Evolutionary conservation across 2,329 filamentous ascomycete species (phyloP).

Genomic region (Fusarium abutilonis): DNA sequence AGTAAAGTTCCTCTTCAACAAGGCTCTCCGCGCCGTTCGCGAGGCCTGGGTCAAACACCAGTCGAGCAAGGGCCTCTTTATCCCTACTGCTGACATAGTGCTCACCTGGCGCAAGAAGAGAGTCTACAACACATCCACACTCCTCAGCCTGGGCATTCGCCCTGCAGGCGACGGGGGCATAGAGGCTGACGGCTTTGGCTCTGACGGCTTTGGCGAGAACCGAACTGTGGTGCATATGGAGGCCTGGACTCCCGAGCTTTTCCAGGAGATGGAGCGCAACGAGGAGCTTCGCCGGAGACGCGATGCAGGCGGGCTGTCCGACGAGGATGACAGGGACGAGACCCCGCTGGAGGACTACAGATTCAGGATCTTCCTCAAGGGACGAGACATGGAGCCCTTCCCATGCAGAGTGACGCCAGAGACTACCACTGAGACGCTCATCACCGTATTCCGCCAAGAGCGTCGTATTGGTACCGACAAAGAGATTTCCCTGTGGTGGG

Average conservation of each 20-base stretch:
- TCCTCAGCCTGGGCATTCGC: slow-evolving; percentile 71
- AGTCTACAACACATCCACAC: slow-evolving; percentile 80
- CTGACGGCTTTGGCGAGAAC: slow-evolving; percentile 72
- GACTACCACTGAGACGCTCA: slow-evolving; percentile 70
- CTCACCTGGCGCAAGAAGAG: slow-evolving; percentile 81
- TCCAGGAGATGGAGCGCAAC: slow-evolving; percentile 58
- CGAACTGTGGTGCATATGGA: slow-evolving; percentile 80
- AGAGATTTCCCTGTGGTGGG: slow-evolving; percentile 73
- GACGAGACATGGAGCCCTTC: slow-evolving; percentile 60
- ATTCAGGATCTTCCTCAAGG: slow-evolving; percentile 64
- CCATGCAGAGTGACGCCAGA: slow-evolving; percentile 62
- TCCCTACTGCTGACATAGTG: slow-evolving; percentile 65
- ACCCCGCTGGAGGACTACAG: slow-evolving; percentile 47
- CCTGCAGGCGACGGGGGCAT: slow-evolving; percentile 55
- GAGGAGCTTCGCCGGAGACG: slow-evolving; percentile 59
- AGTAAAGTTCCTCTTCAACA: slow-evolving; percentile 72
- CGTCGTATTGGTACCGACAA: slow-evolving; percentile 61
- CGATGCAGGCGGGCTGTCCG: slow-evolving; percentile 53
- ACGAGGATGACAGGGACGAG: slow-evolving; percentile 47
- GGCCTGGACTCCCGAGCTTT: slow-evolving; percentile 76
- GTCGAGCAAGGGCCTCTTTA: slow-evolving; percentile 50
- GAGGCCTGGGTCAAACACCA: slow-evolving; percentile 76
- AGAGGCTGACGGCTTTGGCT: slow-evolving; percentile 49
- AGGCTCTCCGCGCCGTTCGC: slow-evolving; percentile 73
- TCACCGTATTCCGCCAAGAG: slow-evolving; percentile 68